Base-by-base conservation (phyloP, 495 filamentous ascomycete species). In the Darksidea phi region DNA sequence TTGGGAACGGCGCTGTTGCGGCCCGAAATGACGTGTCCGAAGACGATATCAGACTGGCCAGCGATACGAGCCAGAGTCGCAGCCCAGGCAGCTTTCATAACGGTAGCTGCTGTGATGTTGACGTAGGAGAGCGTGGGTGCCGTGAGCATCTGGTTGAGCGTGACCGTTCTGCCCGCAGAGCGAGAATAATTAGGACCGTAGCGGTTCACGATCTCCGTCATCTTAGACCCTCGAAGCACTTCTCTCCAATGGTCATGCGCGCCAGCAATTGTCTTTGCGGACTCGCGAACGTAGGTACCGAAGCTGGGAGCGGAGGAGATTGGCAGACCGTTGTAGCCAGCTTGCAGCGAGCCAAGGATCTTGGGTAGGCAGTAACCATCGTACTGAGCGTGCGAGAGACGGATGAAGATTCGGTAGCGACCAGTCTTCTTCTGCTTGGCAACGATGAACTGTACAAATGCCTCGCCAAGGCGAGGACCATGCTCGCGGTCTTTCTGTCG, bases 51-150 rank as follows among this genome's bases (percentile, higher is more conserved):
- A 1, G 75, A 75, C 24, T 73, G 68, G 18, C 75, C 74, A 6
- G 80, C 74, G 15, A 83, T 66, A 56, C 80, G 78, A 2, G 80
- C 78, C 6, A 84, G 71, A 7, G 77, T 77, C 25, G 81, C 67
- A 6, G 81, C 77, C 81, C 82, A 84, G 1, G 82, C 79, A 24
- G 82, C 77, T 61, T 84, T 82, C 74, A 84, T 76, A 18, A 83
- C 71, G 0, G 80, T 84, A 2, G 82, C 82, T 5, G 77, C 65
- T 4, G 80, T 84, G 54, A 85, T 74, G 47, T 81, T 82, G 50
- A 54, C 26, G 47, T 54, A 23, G 6, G 54, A 48, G 7, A 54
- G 28, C 12, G 48, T 36, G 2, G 60, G 50, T 0, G 61, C 54
- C 0, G 46, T 57, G 21, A 67, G 53, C 41, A 42, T 54, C 38